Evolutionary conservation across 2,329 filamentous ascomycete genomes (phyloP).

Genomic region (Aspergillus sp.): DNA sequence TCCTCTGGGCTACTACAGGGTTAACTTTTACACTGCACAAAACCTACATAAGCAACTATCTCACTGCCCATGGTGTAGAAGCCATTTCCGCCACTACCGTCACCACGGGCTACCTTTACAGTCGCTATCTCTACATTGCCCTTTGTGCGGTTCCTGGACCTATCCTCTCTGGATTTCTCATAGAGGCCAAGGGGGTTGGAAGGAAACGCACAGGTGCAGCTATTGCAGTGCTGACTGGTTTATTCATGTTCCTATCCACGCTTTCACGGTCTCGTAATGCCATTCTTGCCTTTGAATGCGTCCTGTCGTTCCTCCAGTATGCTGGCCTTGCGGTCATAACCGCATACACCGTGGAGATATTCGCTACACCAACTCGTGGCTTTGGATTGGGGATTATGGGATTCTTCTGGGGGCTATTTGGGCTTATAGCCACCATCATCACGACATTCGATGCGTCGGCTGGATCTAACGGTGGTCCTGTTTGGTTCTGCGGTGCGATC

Average conservation of each 20-base stretch:
- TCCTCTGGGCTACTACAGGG: slow-evolving; percentile 11
- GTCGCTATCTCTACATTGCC: slow-evolving; percentile 9
- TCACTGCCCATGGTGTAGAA: slow-evolving; percentile 3
- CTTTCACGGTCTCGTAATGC: slow-evolving; percentile 5
- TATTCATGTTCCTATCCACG: slow-evolving; percentile 13
- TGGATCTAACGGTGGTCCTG: slow-evolving; percentile 1
- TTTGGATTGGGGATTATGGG: slow-evolving; percentile 9
- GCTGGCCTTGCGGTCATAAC: slow-evolving; percentile 9
- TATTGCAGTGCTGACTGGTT: slow-evolving; percentile 10
- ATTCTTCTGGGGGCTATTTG: slow-evolving; percentile 10
- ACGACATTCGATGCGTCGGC: slow-evolving; percentile 5
- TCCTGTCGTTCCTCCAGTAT: slow-evolving; percentile 11
- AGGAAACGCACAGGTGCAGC: slow-evolving; percentile 11
- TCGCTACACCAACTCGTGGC: slow-evolving; percentile 8
- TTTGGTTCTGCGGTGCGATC: slow-evolving; percentile 17
- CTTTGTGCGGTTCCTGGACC: slow-evolving; percentile 14
- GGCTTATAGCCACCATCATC: slow-evolving; percentile 9
- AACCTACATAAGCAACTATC: slow-evolving; percentile 12
- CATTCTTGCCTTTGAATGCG: slow-evolving; percentile 9
- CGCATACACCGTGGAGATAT: slow-evolving; percentile 13
- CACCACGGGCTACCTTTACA: slow-evolving; percentile 10
- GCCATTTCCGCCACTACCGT: slow-evolving; percentile 8
- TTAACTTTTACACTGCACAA: slow-evolving; percentile 13
- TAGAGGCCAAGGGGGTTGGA: slow-evolving; percentile 9
- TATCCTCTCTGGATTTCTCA: slow-evolving; percentile 7